Conservation (phyloP, 371 early-diverging fungal species). For the Mycotypha africana region DNA sequence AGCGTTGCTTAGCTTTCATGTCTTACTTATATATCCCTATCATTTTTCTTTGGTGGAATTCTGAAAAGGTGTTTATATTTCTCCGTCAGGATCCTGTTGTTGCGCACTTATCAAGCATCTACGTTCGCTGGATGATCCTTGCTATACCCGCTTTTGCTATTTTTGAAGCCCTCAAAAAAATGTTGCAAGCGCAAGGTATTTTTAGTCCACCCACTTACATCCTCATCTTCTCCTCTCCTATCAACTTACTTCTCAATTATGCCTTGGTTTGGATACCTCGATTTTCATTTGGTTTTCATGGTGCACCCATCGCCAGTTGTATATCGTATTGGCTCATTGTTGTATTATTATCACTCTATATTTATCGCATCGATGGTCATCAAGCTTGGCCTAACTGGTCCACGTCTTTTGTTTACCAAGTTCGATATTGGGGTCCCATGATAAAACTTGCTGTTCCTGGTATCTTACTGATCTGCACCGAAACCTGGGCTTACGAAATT, state of each 20-base stretch:
- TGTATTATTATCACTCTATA: constrained; percentile 51
- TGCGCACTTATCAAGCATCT: constrained; percentile 34
- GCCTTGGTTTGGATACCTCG: constrained; percentile 60
- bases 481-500: constrained; percentile 57
- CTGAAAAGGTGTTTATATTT: constrained; percentile 44
- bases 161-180: constrained; percentile 73
- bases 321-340: constrained; percentile 70
- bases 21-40: constrained; percentile 61
- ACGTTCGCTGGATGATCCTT: constrained; percentile 59
- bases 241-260: constrained; percentile 69
- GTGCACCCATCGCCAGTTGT: constrained; percentile 77
- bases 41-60: constrained; percentile 65
- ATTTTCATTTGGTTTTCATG: constrained; percentile 64
- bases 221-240: constrained; percentile 56
- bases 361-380: constrained; percentile 57
- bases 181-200: constrained; percentile 76
- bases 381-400: constrained; percentile 77
- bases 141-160: constrained; percentile 66
- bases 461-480: constrained; percentile 59
- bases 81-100: constrained; percentile 28
- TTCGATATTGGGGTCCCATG: constrained; percentile 52
- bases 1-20: constrained; percentile 72
- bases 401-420: constrained; percentile 48
- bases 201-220: constrained; percentile 73
- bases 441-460: constrained; percentile 67